Base-by-base conservation (phyloP, 345 rosid genomes). In the Eucalyptus melliodora region DNA sequence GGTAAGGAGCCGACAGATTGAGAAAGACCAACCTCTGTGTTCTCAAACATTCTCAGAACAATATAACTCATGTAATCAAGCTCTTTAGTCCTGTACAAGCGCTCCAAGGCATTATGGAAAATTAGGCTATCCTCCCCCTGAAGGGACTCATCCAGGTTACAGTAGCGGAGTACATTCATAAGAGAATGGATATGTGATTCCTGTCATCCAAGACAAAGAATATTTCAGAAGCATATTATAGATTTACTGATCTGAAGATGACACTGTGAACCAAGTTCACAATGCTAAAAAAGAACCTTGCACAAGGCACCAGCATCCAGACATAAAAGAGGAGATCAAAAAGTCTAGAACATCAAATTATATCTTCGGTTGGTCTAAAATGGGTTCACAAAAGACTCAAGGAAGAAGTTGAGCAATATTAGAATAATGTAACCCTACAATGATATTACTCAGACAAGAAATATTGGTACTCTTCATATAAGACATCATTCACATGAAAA, bases 61-160 rank as follows among this genome's bases (percentile, higher is more conserved):
- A 98, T 95, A 90, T 97, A 94, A 93, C 99, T 98, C 99, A 98
- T 98, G 94, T 98, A 98, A 94, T 98, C 99, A 91, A 97, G 99
- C 93, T 98, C 99, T 94, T 95, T 96, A 23, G 99, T 97, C 87
- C 94, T 96, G 92, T 90, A 92, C 90, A 98, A 91, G 55, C 98
- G 96, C 89, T 96, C 98, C 96, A 97, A 92, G 86, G 95, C 99
- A 91, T 83, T 92, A 51, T 87, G 91, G 93, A 95, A 95, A 67
- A 98, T 95, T 81, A 98, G 98, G 92, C 99, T 92, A 51, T 92
- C 99, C 95, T 98, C 99, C 86, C 93, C 99, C 91, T 94, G 99
- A 90, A 97, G 99, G 89, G 99, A 96, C 89, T 98, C 99, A 87
- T 98, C 99, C 44, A 98, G 94, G 93, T 98, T 96, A 92, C 99